These are phyloP conservation scores for Calonectria hawksworthii DNA, from an alignment of 2,329 filamentous ascomycete genomes.

Conservation along the genomic window DNA sequence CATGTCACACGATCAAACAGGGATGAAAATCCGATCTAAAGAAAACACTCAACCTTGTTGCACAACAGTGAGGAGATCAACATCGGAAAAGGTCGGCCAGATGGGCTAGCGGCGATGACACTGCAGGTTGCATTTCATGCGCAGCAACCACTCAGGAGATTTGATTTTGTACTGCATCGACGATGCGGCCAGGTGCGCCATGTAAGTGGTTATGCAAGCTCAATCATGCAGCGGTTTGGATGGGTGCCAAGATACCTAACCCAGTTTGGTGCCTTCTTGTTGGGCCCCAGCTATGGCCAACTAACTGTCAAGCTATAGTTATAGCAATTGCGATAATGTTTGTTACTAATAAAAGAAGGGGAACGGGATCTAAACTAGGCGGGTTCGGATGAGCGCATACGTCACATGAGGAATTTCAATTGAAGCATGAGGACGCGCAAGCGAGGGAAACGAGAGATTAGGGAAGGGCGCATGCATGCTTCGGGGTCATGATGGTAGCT, in stretches of 20 bases:
- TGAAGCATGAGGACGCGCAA: neutral
- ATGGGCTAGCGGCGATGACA: neutral
- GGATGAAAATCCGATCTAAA: neutral
- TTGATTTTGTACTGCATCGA: neutral
- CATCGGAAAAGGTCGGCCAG: neutral
- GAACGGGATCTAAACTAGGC: slow-evolving; percentile 18
- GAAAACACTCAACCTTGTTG: neutral
- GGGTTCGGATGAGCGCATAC: neutral
- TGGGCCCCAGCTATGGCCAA: neutral
- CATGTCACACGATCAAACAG: neutral
- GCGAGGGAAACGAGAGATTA: neutral
- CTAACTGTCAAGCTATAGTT: neutral
- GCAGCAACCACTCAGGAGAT: neutral
- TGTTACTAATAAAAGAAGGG: slow-evolving; percentile 11
- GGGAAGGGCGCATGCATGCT: neutral
- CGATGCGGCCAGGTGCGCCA: neutral
- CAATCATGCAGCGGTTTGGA: neutral
- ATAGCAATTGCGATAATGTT: slow-evolving; percentile 2
- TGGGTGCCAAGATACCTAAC: slow-evolving; percentile 1
- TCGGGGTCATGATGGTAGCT: neutral
- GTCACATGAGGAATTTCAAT: neutral
- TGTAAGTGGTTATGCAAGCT: neutral
- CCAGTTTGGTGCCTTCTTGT: neutral
- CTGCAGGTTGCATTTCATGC: slow-evolving; percentile 3
- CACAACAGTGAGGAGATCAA: neutral